Percentiles rank a stretch among this genome's conserved stretches.
Conservation (phyloP, 352 stramenopile genomes). For the Globisporangium ultimum region DNA sequence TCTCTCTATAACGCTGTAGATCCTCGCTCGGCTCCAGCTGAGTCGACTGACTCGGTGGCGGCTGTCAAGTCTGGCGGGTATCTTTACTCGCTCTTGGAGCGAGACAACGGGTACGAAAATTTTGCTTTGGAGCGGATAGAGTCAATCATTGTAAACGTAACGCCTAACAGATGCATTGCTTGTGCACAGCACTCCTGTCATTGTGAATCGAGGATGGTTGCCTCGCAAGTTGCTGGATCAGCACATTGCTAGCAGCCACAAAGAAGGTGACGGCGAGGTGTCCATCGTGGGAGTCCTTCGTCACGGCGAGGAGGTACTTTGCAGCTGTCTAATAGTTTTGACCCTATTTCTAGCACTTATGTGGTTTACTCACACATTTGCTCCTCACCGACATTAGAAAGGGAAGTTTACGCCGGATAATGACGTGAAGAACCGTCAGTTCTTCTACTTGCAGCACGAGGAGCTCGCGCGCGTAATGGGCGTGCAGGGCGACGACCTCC, state of each 20-base stretch:
- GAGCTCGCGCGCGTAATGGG: slow-evolving; percentile 77
- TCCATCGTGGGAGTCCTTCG: slow-evolving; percentile 74
- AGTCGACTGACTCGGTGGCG: slow-evolving; percentile 71
- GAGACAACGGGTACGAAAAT: slow-evolving; percentile 50
- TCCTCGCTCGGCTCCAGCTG: slow-evolving; percentile 74
- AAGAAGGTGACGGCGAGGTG: slow-evolving; percentile 50
- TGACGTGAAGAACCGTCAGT: slow-evolving; percentile 64
- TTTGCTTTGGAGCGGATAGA: background rate
- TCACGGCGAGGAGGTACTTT: slow-evolving; percentile 66
- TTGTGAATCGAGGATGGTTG: slow-evolving; percentile 84
- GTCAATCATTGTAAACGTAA: too few species aligned
- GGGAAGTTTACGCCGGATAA: slow-evolving; percentile 83
- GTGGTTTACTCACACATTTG: background rate
- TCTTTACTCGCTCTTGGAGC: slow-evolving; percentile 79
- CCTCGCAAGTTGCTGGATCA: slow-evolving; percentile 69
- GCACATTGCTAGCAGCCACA: slow-evolving; percentile 56
- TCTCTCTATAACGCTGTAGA: slow-evolving; percentile 26
- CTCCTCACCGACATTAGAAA: slow-evolving; percentile 28
- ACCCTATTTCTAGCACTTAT: too few species aligned
- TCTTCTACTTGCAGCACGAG: slow-evolving; percentile 83
- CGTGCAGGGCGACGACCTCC: slow-evolving; percentile 51
- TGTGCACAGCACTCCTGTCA: slow-evolving; percentile 62
- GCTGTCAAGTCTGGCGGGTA: slow-evolving; percentile 83
- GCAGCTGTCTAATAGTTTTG: too few species aligned
- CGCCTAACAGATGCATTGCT: too few species aligned